phyloP scores from a whole-genome alignment of 2,329 filamentous ascomycete species.

The Colletotrichum lini region DNA sequence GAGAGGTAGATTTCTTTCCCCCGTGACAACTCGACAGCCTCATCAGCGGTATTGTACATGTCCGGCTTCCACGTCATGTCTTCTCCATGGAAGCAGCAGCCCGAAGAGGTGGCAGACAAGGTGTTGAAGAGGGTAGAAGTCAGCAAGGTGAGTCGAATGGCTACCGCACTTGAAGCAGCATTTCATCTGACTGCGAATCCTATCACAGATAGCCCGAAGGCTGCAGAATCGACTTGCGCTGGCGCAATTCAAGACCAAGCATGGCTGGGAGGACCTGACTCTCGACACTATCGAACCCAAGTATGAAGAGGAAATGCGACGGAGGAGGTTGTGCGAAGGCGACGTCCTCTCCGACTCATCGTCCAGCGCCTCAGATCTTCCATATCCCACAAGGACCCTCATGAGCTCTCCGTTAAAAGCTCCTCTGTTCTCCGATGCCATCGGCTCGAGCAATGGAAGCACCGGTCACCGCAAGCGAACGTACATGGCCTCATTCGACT shows the following conservation, averaged over 20 bases:
- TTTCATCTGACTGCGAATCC: slow-evolving; percentile 9
- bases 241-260: slow-evolving; percentile 96
- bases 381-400: slow-evolving; percentile 76
- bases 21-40: not conserved
- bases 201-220: slow-evolving; percentile 85
- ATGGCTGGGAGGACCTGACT: slow-evolving; percentile 93
- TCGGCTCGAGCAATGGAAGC: slow-evolving; percentile 79
- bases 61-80: slow-evolving; percentile 60
- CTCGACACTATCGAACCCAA: slow-evolving; percentile 89
- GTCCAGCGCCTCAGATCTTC: slow-evolving; percentile 84
- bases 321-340: slow-evolving; percentile 77
- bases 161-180: not conserved
- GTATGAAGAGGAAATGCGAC: slow-evolving; percentile 83
- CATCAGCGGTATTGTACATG: slow-evolving; percentile 5
- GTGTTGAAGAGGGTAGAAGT: slow-evolving; percentile 82
- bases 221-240: slow-evolving; percentile 95
- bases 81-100: slow-evolving; percentile 74
- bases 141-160: slow-evolving; percentile 74
- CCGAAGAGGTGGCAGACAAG: slow-evolving; percentile 76
- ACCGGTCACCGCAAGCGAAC: slow-evolving; percentile 76
- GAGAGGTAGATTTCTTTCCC: not conserved
- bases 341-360: slow-evolving; percentile 90
- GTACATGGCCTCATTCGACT: slow-evolving; percentile 72
- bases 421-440: slow-evolving; percentile 86
- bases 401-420: slow-evolving; percentile 90